These are phyloP conservation scores for Lactarius indigo DNA, from an alignment of 768 basidiomycete species.

Conservation along the genomic window DNA sequence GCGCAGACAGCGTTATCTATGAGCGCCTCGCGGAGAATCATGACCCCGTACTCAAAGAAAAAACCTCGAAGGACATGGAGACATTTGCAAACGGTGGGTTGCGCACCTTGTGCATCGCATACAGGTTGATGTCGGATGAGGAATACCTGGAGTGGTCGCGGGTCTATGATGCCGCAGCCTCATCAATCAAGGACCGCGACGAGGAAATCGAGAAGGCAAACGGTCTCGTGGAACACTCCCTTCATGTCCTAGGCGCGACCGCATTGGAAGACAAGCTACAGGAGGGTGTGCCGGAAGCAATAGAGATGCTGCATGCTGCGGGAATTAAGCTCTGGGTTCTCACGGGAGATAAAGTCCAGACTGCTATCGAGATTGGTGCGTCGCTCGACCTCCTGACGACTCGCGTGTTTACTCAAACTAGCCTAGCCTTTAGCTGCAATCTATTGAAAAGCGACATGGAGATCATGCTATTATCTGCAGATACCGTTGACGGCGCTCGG, in stretches of 20 bases:
- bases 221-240: conserved; percentile 75
- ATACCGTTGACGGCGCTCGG: conserved; percentile 67
- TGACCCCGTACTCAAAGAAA: conserved; percentile 66
- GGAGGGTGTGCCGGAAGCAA: conserved; percentile 94
- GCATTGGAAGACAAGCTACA: conserved; percentile 97
- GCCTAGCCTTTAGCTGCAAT: conserved; percentile 81
- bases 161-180: conserved; percentile 78
- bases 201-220: conserved; percentile 89
- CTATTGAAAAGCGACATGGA: conserved; percentile 93
- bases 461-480: conserved; percentile 93
- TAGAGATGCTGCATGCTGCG: conserved; percentile 84
- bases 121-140: conserved; percentile 71
- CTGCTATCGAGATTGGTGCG: conserved; percentile 90
- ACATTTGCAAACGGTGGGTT: conserved; percentile 89
- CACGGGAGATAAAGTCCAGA: conserved; percentile 97
- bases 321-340: conserved; percentile 99
- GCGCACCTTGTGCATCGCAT: conserved; percentile 87
- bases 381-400: conserved; percentile 1
- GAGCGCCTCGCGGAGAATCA: conserved; percentile 75
- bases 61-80: conserved; percentile 87
- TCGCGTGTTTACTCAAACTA: conserved; percentile 1
- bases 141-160: conserved; percentile 82
- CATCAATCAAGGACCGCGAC: conserved; percentile 74
- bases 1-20: conserved; percentile 96
- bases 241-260: conserved; percentile 89